Evolutionary conservation across 495 filamentous ascomycete species (phyloP), one percentile per base, ranked within the genome.

Genomic region (Xylaria sp.): DNA sequence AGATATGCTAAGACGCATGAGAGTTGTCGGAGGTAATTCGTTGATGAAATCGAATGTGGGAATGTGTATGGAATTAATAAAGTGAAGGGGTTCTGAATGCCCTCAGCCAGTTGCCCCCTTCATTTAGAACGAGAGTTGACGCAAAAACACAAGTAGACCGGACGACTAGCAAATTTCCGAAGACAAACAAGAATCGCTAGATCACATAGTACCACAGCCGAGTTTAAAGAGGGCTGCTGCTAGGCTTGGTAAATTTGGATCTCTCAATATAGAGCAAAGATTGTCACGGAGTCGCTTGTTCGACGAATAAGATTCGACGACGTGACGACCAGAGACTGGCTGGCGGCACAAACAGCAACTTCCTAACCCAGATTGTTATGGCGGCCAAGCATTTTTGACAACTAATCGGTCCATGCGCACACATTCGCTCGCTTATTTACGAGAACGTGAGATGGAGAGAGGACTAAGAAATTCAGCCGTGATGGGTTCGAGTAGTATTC

Each of bases 271-370:
- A 26, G 9, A 35, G 58, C 35, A 37, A 43, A 48, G 55, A 31
- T 21, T 31, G 61, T n/a, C 69, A 64, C 52, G 61, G 50, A 63
- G 59, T 71, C 69, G 69, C 61, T 71, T 71, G 61, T 66, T 67
- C 15, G 61, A 46, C 69, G 69, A 71, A 71, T 71, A 66, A 52
- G 62, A 63, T 24, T 43, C 61, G 52, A 63, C 44, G 59, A 70
- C 33, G 68, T 63, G 68, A 63, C 46, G 35, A 67, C 31, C 14
- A 67, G 64, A 67, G 48, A 37, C 46, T 53, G 64, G 64, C 44
- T 26, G 41, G 62, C 63, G 44, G 46, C 41, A 44, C 61, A 63
- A 70, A 62, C 46, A 55, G 15, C 58, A 63, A 24, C 44, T 70
- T 24, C 48, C 58, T 52, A 53, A 55, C 37, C 37, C 29, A 55